Evolutionary conservation across 805 yeast species (phyloP), one percentile per base, ranked within the genome.

Genomic region (Nakazawaea peltata): DNA sequence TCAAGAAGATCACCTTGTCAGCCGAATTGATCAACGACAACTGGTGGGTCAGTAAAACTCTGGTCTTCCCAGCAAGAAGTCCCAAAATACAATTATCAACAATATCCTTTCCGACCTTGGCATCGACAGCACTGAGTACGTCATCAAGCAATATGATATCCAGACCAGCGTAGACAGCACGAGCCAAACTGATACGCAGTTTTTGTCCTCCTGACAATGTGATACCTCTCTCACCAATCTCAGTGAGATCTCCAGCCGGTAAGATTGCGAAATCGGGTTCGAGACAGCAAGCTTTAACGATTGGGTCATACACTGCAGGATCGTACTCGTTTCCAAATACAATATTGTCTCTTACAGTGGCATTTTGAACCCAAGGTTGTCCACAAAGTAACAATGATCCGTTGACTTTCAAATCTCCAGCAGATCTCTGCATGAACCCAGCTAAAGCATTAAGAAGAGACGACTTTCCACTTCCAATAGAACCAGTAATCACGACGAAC

Each of bases 161-260:
- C 18, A 69, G 68, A 22, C 72, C 65, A 22, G 78, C 73, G 47
- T 81, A 80, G 2, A 78, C 81, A 3, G 85, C 79, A 48, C 88
- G 65, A 4, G 88, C 88, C 43, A 80, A 57, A 45, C 73, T 69
- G 33, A 80, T 66, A 52, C 87, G 68, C 1, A 87, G 84, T 57
- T 80, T 80, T 52, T 80, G 88, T 30, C 88, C 88, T 35, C 88
- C 88, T 9, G 84, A 76, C 24, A 80, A 53, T 0, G 85, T 78
- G 32, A 80, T 74, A 43, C 88, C 88, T 53, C 79, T 68, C 50
- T 80, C 87, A 41, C 88, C 88, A 44, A 80, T 78, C 50, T 77
- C 78, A 2, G 86, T 78, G 30, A 49, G 45, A 46, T 81, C 87
- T 19, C 84, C 84, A 14, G 72, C 79, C 10, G 79, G 80, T 26